Evolutionary conservation across 2,329 filamentous ascomycete species (phyloP), one percentile per base, ranked within the genome.

Genomic region (Hymenoscyphus infarciens): DNA sequence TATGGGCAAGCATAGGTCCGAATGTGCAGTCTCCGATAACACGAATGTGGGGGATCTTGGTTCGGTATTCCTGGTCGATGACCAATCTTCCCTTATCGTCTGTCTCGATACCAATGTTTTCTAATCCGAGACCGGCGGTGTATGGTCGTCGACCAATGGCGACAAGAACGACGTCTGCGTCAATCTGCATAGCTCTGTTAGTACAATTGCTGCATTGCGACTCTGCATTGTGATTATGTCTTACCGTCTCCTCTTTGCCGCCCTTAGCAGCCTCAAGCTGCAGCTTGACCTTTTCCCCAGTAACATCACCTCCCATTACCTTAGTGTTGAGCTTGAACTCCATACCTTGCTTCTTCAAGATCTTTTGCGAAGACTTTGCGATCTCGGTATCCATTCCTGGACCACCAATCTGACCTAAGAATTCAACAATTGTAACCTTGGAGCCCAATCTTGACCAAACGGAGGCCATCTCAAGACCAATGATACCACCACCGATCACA

Each of bases 261-360:
- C 95, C 95, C 84, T 98, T 98, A 67, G 95, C 89, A 72, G 93
- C 86, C 78, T 99, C 95, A 65, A 97, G 82, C 70, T 90, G 87
- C 66, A 99, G 84, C 80, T 89, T 90, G 73, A 99, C 81, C 70
- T 83, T 86, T 65, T 92, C 87, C 65, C 89, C 89, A 71, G 83
- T 87, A 73, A 86, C 87, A 75, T 98, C 93, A 70, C 95, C 95
- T 71, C 87, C 85, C 67, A 88, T 80, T 68, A 99, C 95, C 86
- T 99, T 99, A 74, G 95, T 98, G 82, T 91, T 89, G 71, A 96
- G 87, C 87, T 96, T 97, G 85, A 99, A 99, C 75, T 97, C 95
- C 76, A 99, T 89, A 65, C 94, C 95, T 82, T 99, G 95, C 85
- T 97, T 98, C 77, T 86, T 86, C 68, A 99, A 86, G 67, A 96